A percentile compares a stretch with the other conserved stretches of the same genome.
phyloP scores from a whole-genome alignment of 2,329 filamentous ascomycete genomes.

The Endoconidiophora laricicola region DNA sequence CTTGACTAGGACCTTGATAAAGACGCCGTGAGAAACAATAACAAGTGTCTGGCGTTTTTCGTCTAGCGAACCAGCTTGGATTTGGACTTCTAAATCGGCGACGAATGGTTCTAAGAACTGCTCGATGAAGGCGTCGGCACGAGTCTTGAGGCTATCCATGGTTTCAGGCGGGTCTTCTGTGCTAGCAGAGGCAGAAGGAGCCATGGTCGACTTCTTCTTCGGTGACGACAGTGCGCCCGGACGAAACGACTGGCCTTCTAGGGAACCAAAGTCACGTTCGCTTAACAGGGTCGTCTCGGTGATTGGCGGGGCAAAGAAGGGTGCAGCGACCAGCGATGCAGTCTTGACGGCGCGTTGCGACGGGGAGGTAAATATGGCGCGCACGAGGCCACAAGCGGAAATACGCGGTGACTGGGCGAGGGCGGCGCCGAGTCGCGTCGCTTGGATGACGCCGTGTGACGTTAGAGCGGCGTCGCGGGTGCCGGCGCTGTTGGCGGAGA shows the following conservation, averaged over 20 bases:
- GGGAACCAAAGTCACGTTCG: constrained; percentile 59
- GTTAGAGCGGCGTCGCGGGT: constrained; percentile 67
- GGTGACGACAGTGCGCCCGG: constrained; percentile 3
- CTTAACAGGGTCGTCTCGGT: constrained; percentile 30
- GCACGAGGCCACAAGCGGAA: constrained; percentile 16
- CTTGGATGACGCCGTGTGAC: constrained; percentile 65
- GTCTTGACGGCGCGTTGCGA: constrained; percentile 59
- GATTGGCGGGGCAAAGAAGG: constrained; percentile 24
- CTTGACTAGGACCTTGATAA: constrained; percentile 53
- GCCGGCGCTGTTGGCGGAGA: constrained; percentile 39
- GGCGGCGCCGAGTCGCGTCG: constrained; percentile 50
- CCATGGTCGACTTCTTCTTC: constrained; percentile 17
- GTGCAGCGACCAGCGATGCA: constrained; percentile 45
- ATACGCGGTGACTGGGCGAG: constrained; percentile 25
- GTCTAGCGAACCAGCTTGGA: not conserved
- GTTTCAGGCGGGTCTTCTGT: constrained; percentile 32
- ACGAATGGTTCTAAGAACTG: constrained; percentile 27
- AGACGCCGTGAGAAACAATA: constrained; percentile 69
- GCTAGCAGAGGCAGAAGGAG: constrained; percentile 27
- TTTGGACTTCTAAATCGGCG: not conserved
- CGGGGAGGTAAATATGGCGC: constrained; percentile 61
- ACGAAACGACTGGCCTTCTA: constrained; percentile 47
- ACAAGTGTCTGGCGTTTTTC: constrained; percentile 27
- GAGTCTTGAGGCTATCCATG: constrained; percentile 44
- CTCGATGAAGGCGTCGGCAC: constrained; percentile 51